Conservation (phyloP, 2,329 filamentous ascomycete species). For the Colletotrichum euphorbiae region DNA sequence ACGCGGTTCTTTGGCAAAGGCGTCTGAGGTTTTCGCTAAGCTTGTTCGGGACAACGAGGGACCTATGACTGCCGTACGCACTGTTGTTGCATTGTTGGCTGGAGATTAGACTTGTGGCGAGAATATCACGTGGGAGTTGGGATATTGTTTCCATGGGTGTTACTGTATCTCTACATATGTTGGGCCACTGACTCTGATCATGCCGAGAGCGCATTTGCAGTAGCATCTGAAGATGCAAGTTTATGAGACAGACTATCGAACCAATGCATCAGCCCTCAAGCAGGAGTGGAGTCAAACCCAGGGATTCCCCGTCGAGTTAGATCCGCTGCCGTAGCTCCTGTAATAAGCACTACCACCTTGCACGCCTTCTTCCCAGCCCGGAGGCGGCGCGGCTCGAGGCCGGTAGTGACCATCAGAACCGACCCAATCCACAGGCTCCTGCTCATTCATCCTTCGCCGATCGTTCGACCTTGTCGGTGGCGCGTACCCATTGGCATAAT, state of each 20-base stretch:
- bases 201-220: background rate
- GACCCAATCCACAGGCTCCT: background rate
- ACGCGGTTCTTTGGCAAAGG: constrained; percentile 64
- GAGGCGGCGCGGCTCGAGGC: background rate
- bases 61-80: constrained; percentile 67
- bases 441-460: background rate
- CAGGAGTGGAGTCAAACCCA: too few species aligned
- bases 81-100: constrained; percentile 69
- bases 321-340: too few species aligned
- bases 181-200: background rate
- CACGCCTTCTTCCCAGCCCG: too few species aligned
- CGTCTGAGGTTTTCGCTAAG: constrained; percentile 71
- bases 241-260: background rate
- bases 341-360: too few species aligned
- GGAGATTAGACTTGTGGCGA: constrained; percentile 50
- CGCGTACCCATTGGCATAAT: background rate
- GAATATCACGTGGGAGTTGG: constrained; percentile 7
- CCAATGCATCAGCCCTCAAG: too few species aligned
- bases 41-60: constrained; percentile 67
- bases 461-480: background rate
- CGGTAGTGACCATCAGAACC: background rate
- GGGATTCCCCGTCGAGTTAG: too few species aligned
- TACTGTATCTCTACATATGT: background rate
- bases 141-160: constrained; percentile 1
- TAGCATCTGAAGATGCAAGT: background rate